Base-by-base conservation (phyloP, 306 rosid species). In the Trifolium pratense region DNA sequence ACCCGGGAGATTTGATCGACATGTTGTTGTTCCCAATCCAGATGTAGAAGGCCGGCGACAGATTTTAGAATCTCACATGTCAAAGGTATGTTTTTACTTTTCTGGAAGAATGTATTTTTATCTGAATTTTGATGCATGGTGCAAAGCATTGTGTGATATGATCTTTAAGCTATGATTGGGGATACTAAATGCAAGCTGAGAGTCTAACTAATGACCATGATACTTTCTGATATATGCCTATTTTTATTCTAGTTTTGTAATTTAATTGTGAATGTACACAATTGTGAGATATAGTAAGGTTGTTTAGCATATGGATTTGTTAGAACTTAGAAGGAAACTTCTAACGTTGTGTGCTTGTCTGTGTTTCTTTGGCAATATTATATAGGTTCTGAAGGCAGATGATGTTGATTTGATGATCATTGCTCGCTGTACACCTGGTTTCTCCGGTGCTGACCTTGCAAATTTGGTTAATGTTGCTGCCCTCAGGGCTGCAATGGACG, bases 41-140 rank as follows among this genome's bases (percentile, higher is more conserved):
- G 97, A 94, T 58, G 97, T 94, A 73, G 96, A 89, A 87, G 99
- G 99, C 75, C 84, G 99, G 75, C 84, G 92, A 13, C 96, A 94
- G 82, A 94, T 94, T 81, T 79, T 94, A 88, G 99, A 94, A 71
- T 81, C 85, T 58, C 91, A 89, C 80, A 91, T 88, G 95, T 84
- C 93, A 18, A 94, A 94, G 97, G 99, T 94, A 84, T 78, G 53
- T 20, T 77, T 58, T 42, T 43, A 39, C 29, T 65, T 57, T 7
- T 48, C 1, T 25, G 20, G 39, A 39, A 73, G 48, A 52, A 40
- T 45, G 15, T 53, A 42, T 56, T n/a, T n/a, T n/a, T n/a, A n/a
- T n/a, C n/a, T n/a, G n/a, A n/a, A n/a, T n/a, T n/a, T n/a, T n/a
- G n/a, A n/a, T n/a, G n/a, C n/a, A n/a, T n/a, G n/a, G n/a, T n/a